Evolutionary conservation across 2,329 filamentous ascomycete species (phyloP).

Genomic region (Beauveria bassiana): DNA sequence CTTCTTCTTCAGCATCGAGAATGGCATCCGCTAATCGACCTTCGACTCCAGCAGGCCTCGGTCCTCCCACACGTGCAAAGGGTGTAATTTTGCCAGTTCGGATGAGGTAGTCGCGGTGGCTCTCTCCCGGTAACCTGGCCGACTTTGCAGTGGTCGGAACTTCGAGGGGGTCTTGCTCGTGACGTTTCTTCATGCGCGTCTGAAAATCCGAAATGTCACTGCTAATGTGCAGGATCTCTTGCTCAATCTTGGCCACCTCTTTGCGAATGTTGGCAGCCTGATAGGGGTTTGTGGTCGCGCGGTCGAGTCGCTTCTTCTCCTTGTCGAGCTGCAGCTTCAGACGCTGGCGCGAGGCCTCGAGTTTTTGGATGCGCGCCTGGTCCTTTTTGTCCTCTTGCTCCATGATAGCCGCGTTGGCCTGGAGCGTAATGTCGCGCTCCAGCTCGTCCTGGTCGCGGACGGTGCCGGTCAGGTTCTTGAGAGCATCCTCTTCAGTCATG

Average conservation of each 20-base stretch:
- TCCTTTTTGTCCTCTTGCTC: conserved; percentile 58
- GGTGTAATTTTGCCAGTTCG: conserved; percentile 96
- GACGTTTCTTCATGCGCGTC: conserved; percentile 69
- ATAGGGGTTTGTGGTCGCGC: conserved; percentile 35
- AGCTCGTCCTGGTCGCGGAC: conserved; percentile 84
- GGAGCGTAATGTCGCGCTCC: conserved; percentile 71
- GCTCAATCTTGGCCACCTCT: conserved; percentile 59
- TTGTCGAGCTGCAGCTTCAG: conserved; percentile 58
- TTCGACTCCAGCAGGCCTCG: conserved; percentile 52
- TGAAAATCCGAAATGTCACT: conserved; percentile 75
- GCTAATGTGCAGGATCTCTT: conserved; percentile 55
- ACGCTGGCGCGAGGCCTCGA: conserved; percentile 46
- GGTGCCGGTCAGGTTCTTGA: conserved; percentile 57
- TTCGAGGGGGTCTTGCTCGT: conserved; percentile 42
- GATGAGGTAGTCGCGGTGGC: conserved; percentile 80
- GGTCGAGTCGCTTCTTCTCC: conserved; percentile 38
- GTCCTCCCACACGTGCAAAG: conserved; percentile 69
- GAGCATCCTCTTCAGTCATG: conserved; percentile 50
- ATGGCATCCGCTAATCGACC: conserved; percentile 70
- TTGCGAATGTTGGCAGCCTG: conserved; percentile 51
- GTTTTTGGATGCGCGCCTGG: conserved; percentile 52
- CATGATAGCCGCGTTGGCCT: conserved; percentile 51
- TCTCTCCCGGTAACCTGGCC: conserved; percentile 67
- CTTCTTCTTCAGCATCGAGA: conserved; percentile 73
- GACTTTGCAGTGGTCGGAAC: conserved; percentile 39